Evolutionary conservation across 495 filamentous ascomycete species (phyloP).

Genomic region (Beverwykella pulmonaria): DNA sequence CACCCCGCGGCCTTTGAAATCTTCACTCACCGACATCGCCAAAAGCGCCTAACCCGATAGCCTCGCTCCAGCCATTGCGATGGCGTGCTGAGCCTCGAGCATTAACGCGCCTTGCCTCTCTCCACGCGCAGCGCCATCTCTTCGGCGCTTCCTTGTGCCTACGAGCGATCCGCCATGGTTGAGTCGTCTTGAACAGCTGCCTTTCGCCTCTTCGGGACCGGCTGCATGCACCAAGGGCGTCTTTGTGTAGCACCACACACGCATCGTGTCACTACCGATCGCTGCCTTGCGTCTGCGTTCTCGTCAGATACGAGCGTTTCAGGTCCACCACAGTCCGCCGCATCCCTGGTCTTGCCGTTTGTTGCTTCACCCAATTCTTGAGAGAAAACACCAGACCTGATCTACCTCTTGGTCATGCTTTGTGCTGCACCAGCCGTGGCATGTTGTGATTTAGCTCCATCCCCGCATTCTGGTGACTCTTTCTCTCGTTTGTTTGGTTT

Average conservation of each 20-base stretch:
- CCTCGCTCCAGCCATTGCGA: neutral
- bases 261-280: conserved; percentile 13
- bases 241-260: conserved; percentile 33
- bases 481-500: conserved; percentile 8
- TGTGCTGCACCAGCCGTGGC: conserved; percentile 4
- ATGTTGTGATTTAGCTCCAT: neutral
- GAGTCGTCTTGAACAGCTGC: neutral
- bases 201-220: conserved; percentile 18
- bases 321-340: neutral
- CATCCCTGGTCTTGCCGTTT: conserved; percentile 27
- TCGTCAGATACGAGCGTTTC: conserved; percentile 29
- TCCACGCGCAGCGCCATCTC: conserved; percentile 28
- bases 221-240: conserved; percentile 10
- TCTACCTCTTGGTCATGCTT: conserved; percentile 1
- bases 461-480: conserved; percentile 18
- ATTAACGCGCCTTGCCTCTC: conserved; percentile 18
- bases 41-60: conserved; percentile 9
- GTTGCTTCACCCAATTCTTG: conserved; percentile 16
- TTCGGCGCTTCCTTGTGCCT: conserved; percentile 28
- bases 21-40: conserved; percentile 25
- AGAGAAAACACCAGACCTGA: conserved; percentile 26
- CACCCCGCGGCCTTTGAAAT: conserved; percentile 4
- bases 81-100: conserved; percentile 29
- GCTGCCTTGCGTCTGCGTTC: conserved; percentile 30
- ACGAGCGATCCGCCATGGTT: conserved; percentile 21